These are phyloP conservation scores for Vigna angularis DNA, from an alignment of 306 rosid genomes.

Conservation along the genomic window DNA sequence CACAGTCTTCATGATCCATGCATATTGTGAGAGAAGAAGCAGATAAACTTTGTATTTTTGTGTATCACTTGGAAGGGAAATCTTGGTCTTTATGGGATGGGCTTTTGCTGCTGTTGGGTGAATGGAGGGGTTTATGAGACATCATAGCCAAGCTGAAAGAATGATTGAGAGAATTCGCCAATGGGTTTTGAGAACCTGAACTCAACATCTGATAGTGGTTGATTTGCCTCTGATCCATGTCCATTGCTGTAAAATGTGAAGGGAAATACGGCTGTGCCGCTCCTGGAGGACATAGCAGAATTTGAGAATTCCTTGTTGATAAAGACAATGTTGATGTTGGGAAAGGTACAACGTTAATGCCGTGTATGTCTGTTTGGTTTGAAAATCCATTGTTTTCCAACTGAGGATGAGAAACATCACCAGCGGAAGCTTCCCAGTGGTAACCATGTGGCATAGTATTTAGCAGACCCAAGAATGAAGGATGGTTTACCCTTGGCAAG, in stretches of 20 bases:
- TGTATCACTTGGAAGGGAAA: slow-evolving; percentile 57
- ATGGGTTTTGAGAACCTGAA: slow-evolving; percentile 44
- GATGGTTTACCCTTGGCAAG: slow-evolving; percentile 44
- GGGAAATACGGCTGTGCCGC: slow-evolving; percentile 47
- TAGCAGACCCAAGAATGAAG: slow-evolving; percentile 51
- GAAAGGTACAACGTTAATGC: slow-evolving; percentile 45
- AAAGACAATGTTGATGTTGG: slow-evolving; percentile 68
- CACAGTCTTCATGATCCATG: slow-evolving; percentile 39
- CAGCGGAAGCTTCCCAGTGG: slow-evolving; percentile 40
- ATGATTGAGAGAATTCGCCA: slow-evolving; percentile 42
- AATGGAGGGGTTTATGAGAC: slow-evolving; percentile 48
- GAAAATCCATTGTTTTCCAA: slow-evolving; percentile 45
- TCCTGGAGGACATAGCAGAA: slow-evolving; percentile 53
- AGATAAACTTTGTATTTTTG: slow-evolving; percentile 29
- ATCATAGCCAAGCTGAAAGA: slow-evolving; percentile 62
- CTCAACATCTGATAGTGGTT: slow-evolving; percentile 63
- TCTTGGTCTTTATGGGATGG: slow-evolving; percentile 53
- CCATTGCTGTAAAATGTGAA: slow-evolving; percentile 54
- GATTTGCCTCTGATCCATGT: slow-evolving; percentile 61
- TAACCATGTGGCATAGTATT: slow-evolving; percentile 49
- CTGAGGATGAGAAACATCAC: slow-evolving; percentile 40
- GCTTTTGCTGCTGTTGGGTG: slow-evolving; percentile 49
- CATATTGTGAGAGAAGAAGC: slow-evolving; percentile 32
- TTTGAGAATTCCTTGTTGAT: slow-evolving; percentile 65
- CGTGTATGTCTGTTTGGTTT: slow-evolving; percentile 52